phyloP scores from a whole-genome alignment of 2,329 filamentous ascomycete species.

The Fusarium piperis region DNA sequence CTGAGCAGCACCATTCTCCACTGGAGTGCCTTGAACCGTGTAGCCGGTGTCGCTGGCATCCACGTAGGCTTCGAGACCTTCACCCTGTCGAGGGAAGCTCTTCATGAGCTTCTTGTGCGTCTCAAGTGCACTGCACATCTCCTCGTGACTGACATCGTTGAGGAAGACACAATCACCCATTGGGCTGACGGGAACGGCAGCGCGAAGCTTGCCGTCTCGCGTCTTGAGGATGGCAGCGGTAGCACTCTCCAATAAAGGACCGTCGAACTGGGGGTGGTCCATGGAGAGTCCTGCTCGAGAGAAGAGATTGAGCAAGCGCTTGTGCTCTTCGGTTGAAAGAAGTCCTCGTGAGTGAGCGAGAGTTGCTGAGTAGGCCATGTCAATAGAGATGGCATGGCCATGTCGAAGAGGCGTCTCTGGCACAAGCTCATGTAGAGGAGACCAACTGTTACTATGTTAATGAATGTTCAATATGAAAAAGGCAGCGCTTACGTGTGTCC shows the following conservation, averaged over 20 bases:
- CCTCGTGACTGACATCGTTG: conserved; percentile 70
- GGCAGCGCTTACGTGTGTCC: conserved; percentile 70
- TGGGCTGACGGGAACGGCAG: conserved; percentile 71
- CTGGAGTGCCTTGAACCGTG: conserved; percentile 46
- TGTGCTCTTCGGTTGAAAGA: conserved; percentile 68
- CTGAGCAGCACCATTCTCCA: conserved; percentile 25
- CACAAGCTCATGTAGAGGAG: conserved; percentile 75
- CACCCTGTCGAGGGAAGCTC: conserved; percentile 69
- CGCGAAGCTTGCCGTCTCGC: conserved; percentile 72
- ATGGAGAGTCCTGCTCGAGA: conserved; percentile 76
- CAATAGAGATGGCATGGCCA: conserved; percentile 78
- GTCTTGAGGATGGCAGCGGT: conserved; percentile 77
- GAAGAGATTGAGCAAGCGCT: conserved; percentile 71
- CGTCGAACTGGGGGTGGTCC: conserved; percentile 75
- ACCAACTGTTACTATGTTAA: conserved; percentile 62
- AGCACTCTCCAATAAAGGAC: conserved; percentile 70
- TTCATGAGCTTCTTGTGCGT: conserved; percentile 73
- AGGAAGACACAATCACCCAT: conserved; percentile 74
- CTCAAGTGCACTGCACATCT: conserved; percentile 68
- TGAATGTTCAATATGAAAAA: background rate
- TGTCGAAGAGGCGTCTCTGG: conserved; percentile 75
- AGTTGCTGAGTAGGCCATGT: conserved; percentile 80
- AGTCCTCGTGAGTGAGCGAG: conserved; percentile 71
- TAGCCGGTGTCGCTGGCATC: conserved; percentile 75
- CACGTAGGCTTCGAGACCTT: conserved; percentile 74